Evolutionary conservation across 345 rosid genomes (phyloP), one percentile per base, ranked within the genome.

Genomic region (Citrus hindsii): DNA sequence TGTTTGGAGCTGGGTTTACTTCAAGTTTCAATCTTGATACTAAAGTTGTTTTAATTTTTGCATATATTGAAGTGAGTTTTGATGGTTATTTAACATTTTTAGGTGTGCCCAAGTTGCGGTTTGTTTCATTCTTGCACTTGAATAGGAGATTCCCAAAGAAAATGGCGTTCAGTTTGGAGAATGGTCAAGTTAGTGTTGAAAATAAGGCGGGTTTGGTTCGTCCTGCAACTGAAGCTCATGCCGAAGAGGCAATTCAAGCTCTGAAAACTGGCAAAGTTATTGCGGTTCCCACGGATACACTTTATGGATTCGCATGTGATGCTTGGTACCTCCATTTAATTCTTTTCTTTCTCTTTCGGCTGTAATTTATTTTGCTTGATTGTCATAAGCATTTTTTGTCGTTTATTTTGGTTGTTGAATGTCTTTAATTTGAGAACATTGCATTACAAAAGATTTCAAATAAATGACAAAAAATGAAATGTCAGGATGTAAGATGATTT

Each of bases 281-380:
- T 71, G 98, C 97, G 18, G 96, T 92, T 7, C 99, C 98, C 27
- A 96, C 99, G 0, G 98, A 94, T 80, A 96, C 99, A 0, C 92
- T 96, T 33, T 94, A 96, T 40, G 99, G 98, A 48, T 92, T 96
- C 72, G 97, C 99, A 68, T 94, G 95, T 55, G 98, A 94, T 86
- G 99, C 99, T 84, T 94, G 99, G 98, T 95, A 90, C 67, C 69
- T 12, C 42, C 46, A 12, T 6, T 68, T 30, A 19, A 59, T 55
- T 74, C 18, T 46, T 1, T 38, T 33, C 55, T 13, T 33, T 38
- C 25, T 19, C 22, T 22, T 35, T 69, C 46, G 35, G 79, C 53
- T 71, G 67, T 58, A 63, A 9, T 53, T 28, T 38, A 13, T 70
- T 46, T 55, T 73, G 21, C 56, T 51, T 51, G 21, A 16, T 51